Percentiles rank a stretch among this genome's conserved stretches.
These are phyloP conservation scores for Thermochaetoides thermophila DNA, from an alignment of 495 filamentous ascomycete species.

Conservation along the genomic window DNA sequence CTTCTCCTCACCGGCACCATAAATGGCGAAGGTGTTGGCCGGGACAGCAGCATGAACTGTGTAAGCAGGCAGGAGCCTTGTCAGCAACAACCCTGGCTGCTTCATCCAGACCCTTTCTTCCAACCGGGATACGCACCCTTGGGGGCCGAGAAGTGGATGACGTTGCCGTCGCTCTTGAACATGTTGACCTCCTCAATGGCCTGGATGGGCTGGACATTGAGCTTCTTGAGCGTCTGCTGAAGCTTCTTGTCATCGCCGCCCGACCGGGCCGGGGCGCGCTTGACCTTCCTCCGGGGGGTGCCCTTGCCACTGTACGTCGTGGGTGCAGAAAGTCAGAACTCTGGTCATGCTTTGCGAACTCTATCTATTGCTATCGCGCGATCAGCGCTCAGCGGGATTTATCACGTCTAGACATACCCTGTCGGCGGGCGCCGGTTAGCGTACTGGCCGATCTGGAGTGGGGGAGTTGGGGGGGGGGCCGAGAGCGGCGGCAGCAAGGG, in stretches of 20 bases:
- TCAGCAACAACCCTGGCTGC: conserved; percentile 3
- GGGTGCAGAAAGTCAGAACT: conserved; percentile 1
- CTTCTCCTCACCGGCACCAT: conserved; percentile 97
- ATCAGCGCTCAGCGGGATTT: too few relatives aligned
- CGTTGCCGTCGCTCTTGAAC: conserved; percentile 99
- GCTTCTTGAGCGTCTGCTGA: conserved; percentile 84
- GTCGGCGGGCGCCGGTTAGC: conserved; percentile 10
- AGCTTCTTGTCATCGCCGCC: conserved; percentile 99
- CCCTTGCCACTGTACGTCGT: conserved; percentile 69
- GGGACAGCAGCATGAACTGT: conserved; percentile 94
- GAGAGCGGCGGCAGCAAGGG: conserved; percentile 3
- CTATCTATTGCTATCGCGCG: too few relatives aligned
- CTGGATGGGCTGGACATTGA: conserved; percentile 94
- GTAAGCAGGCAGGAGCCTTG: not conserved
- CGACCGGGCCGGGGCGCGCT: conserved; percentile 85
- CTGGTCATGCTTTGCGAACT: too few relatives aligned
- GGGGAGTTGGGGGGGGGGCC: conserved; percentile 1
- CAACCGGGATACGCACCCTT: conserved; percentile 51
- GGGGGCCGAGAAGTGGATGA: conserved; percentile 95
- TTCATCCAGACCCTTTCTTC: not conserved
- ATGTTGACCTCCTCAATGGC: conserved; percentile 99
- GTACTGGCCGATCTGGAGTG: conserved; percentile 2
- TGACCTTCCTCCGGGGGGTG: conserved; percentile 91
- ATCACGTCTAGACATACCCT: conserved; percentile 14
- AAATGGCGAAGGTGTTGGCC: conserved; percentile 96